Percentiles rank a stretch among this genome's conserved stretches.
Evolutionary conservation across 2,329 filamentous ascomycete genomes (phyloP).

Genomic region (Fusarium sp.): DNA sequence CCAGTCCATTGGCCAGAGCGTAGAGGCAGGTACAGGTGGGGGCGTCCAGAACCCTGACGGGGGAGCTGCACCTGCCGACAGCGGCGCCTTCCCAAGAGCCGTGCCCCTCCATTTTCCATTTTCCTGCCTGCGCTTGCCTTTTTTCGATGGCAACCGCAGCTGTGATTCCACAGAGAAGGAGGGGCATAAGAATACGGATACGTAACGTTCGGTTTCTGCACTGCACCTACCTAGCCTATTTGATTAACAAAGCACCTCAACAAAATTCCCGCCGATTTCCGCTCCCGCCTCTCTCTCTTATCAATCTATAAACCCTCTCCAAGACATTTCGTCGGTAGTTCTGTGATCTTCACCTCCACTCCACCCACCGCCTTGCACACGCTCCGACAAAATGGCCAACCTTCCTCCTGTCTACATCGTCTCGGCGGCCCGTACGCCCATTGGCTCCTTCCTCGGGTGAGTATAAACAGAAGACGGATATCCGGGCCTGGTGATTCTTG

Average conservation of each 20-base stretch:
- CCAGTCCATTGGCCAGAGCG: conserved; percentile 15
- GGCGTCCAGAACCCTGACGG: conserved; percentile 25
- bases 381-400: conserved; percentile 75
- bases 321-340: conserved; percentile 18
- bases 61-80: conserved; percentile 42
- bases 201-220: conserved; percentile 2
- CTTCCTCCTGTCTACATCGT: conserved; percentile 96
- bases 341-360: conserved; percentile 23
- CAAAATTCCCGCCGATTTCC: conserved; percentile 43
- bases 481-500: conserved; percentile 8
- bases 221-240: conserved; percentile 10
- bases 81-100: conserved; percentile 46
- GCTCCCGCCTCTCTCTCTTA: conserved; percentile 29
- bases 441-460: conserved; percentile 95
- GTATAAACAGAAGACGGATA: conserved; percentile 24
- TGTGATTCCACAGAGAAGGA: conserved; percentile 18
- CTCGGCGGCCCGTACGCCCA: conserved; percentile 89
- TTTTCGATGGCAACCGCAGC: conserved; percentile 31
- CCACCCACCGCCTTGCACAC: conserved; percentile 16
- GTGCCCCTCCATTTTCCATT: conserved; percentile 48
- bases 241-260: conserved; percentile 36
- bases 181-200: conserved; percentile 26
- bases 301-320: conserved; percentile 33
- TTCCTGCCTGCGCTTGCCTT: conserved; percentile 29
- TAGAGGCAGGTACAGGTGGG: conserved; percentile 43